phyloP scores from a whole-genome alignment of 2,329 filamentous ascomycete genomes.

The Apiospora koreana region DNA sequence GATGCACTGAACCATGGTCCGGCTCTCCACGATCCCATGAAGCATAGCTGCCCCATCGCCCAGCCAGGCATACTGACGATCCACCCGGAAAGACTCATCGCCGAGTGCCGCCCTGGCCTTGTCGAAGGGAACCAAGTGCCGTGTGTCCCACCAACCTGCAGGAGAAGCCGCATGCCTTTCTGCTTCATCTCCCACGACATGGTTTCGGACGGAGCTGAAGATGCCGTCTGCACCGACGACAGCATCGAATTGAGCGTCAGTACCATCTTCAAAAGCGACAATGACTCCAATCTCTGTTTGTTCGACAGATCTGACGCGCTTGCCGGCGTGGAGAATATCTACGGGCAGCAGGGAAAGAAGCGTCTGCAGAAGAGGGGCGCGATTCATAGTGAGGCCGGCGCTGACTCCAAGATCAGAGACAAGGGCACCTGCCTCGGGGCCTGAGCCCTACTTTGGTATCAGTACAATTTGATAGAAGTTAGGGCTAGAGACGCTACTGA shows the following conservation, averaged over 20 bases:
- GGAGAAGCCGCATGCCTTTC: background rate
- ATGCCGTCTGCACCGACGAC: constrained; percentile 23
- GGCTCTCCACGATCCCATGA: constrained; percentile 19
- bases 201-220: constrained; percentile 16
- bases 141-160: constrained; percentile 20
- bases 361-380: constrained; percentile 22
- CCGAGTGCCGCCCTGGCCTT: constrained; percentile 17
- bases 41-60: constrained; percentile 21
- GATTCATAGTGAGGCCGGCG: constrained; percentile 21
- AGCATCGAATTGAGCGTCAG: constrained; percentile 17
- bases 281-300: background rate
- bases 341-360: constrained; percentile 20
- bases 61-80: constrained; percentile 21
- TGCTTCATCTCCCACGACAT: constrained; percentile 19
- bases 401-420: constrained; percentile 19
- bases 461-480: constrained; percentile 10
- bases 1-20: constrained; percentile 21
- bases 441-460: constrained; percentile 16
- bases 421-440: constrained; percentile 15
- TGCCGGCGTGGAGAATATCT: constrained; percentile 19
- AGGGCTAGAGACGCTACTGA: background rate
- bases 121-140: constrained; percentile 19
- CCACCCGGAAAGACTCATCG: constrained; percentile 17
- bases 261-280: constrained; percentile 22
- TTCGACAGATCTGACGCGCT: constrained; percentile 18